A percentile compares a stretch with the other conserved stretches of the same genome.
These are phyloP conservation scores for Saccharomycopsis javanensis DNA, from an alignment of 805 yeast genomes.

Conservation along the genomic window DNA sequence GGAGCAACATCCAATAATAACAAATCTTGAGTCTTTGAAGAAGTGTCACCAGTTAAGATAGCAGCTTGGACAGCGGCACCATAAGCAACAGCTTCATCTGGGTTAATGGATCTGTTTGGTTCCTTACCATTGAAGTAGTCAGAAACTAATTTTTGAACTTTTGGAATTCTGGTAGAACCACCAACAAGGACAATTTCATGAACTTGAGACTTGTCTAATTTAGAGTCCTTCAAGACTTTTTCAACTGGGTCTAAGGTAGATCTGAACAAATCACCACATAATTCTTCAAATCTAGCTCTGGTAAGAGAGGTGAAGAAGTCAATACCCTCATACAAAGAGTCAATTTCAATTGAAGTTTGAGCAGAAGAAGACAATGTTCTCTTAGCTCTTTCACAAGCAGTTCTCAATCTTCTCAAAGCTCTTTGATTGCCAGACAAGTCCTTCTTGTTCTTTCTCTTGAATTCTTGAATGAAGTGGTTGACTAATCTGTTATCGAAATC, in stretches of 20 bases:
- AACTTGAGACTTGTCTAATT: slow-evolving; percentile 84
- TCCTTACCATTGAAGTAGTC: slow-evolving; percentile 98
- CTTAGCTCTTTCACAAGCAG: slow-evolving; percentile 99
- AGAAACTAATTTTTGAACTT: slow-evolving; percentile 91
- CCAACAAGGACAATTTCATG: slow-evolving; percentile 95
- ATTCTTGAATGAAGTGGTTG: slow-evolving; percentile 85
- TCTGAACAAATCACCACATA: slow-evolving; percentile 93
- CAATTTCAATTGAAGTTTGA: slow-evolving; percentile 94
- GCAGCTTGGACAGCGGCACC: slow-evolving; percentile 99
- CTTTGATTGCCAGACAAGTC: slow-evolving; percentile 90
- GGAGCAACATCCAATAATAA: slow-evolving; percentile 98
- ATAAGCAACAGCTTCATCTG: slow-evolving; percentile 98
- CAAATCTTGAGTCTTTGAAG: slow-evolving; percentile 95
- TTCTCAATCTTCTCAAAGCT: slow-evolving; percentile 96
- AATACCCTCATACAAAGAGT: slow-evolving; percentile 91
- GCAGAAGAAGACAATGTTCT: slow-evolving; percentile 96
- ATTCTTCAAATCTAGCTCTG: slow-evolving; percentile 98
- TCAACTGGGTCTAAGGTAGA: slow-evolving; percentile 93
- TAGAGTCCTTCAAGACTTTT: slow-evolving; percentile 89
- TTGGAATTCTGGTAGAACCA: slow-evolving; percentile 99
- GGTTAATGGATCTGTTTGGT: slow-evolving; percentile 96
- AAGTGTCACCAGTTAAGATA: slow-evolving; percentile 92
- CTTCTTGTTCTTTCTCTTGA: slow-evolving; percentile 97
- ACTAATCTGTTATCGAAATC: slow-evolving; percentile 97
- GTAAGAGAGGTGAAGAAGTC: slow-evolving; percentile 97